Conservation (phyloP, 116 monocot species). For the Cymodocea nodosa region DNA sequence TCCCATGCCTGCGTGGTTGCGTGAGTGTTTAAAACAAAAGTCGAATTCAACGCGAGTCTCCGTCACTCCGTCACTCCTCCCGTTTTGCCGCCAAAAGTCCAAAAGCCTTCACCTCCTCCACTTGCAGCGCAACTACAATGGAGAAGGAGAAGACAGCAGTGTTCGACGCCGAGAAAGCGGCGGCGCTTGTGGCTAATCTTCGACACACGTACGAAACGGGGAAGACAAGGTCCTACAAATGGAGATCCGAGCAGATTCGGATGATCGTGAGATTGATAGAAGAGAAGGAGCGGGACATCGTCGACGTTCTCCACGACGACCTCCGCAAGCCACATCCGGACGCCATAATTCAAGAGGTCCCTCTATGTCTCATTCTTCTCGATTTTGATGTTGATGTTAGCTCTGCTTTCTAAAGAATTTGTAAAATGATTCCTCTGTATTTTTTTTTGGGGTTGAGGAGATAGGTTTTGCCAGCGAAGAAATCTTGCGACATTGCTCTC, state of each 20-base stretch:
- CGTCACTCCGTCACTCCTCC: no score
- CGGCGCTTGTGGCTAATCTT: constrained; percentile 19
- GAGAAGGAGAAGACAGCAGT: neutral
- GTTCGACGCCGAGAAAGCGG: constrained; percentile 12
- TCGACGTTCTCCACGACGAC: constrained; percentile 12
- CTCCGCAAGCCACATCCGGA: constrained; percentile 22
- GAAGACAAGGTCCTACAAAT: constrained; percentile 25
- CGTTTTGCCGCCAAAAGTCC: no score
- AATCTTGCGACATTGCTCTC: constrained; percentile 18
- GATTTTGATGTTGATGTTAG: neutral
- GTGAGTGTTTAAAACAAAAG: no score
- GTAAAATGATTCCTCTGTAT: no score
- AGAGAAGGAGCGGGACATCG: constrained; percentile 24
- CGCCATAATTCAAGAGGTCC: constrained; percentile 21
- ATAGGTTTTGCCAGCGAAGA: constrained; percentile 34
- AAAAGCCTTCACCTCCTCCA: no score
- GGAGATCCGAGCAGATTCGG: constrained; percentile 25
- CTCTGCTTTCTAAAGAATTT: neutral
- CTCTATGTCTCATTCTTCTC: neutral
- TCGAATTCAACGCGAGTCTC: no score
- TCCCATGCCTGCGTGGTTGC: no score
- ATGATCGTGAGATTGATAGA: constrained; percentile 13
- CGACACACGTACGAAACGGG: constrained; percentile 13
- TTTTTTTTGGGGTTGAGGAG: no score
- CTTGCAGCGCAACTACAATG: no score